Evolutionary conservation across 2,329 filamentous ascomycete genomes (phyloP).

Genomic region (Alternaria consortialis): DNA sequence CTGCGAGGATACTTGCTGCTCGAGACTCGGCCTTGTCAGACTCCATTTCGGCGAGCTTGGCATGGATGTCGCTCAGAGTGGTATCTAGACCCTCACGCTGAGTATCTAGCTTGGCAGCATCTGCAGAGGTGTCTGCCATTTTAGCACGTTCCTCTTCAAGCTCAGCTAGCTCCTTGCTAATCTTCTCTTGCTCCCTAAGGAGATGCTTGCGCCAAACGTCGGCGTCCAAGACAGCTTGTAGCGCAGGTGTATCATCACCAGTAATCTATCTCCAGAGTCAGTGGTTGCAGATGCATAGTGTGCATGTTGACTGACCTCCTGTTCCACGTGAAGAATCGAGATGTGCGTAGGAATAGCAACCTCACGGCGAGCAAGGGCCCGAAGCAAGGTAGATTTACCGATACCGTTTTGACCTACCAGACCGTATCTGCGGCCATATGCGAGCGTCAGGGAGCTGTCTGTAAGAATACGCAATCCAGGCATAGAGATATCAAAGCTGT

Average conservation of each 20-base stretch:
- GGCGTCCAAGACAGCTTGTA: slow-evolving; percentile 95
- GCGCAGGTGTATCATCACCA: slow-evolving; percentile 91
- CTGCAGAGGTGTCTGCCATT: slow-evolving; percentile 89
- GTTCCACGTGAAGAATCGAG: slow-evolving; percentile 97
- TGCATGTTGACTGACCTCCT: slow-evolving; percentile 72
- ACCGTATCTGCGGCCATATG: slow-evolving; percentile 94
- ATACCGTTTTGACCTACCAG: slow-evolving; percentile 99
- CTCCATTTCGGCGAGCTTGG: slow-evolving; percentile 96
- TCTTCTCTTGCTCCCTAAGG: slow-evolving; percentile 88
- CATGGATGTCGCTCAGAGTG: slow-evolving; percentile 88
- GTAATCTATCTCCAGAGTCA: slow-evolving; percentile 68
- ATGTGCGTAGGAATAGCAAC: slow-evolving; percentile 95
- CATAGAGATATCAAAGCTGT: slow-evolving; percentile 94
- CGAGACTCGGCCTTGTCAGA: slow-evolving; percentile 97
- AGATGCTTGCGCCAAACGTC: slow-evolving; percentile 99
- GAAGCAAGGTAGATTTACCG: slow-evolving; percentile 82
- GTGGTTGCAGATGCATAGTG: not conserved
- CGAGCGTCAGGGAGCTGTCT: slow-evolving; percentile 87
- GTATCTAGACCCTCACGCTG: slow-evolving; percentile 90
- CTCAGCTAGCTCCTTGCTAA: slow-evolving; percentile 75
- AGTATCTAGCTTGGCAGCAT: slow-evolving; percentile 83
- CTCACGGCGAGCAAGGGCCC: slow-evolving; percentile 91
- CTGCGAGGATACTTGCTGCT: slow-evolving; percentile 93
- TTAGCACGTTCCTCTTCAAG: slow-evolving; percentile 80
- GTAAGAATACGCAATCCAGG: slow-evolving; percentile 87